Conservation (phyloP, 2,329 filamentous ascomycete species). For the Fusarium gaditjirri region DNA sequence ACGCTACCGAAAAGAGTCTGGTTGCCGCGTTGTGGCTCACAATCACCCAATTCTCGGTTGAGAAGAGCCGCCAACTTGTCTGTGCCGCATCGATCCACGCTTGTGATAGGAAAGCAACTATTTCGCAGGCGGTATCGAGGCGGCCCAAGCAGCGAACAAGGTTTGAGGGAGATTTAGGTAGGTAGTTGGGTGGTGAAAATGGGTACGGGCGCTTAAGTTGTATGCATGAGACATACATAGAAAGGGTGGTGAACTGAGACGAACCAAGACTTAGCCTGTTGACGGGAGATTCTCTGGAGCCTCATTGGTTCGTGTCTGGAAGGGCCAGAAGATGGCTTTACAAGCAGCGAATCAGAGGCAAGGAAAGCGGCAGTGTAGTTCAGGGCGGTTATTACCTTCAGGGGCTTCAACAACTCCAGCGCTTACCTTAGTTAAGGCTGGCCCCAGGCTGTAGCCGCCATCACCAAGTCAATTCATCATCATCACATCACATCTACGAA, state of each 20-base stretch:
- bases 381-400: constrained; percentile 12
- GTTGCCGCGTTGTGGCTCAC: constrained; percentile 13
- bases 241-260: constrained; percentile 10
- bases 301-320: constrained; percentile 14
- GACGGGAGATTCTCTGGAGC: not conserved
- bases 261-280: constrained; percentile 5
- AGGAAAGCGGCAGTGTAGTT: not conserved
- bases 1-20: not conserved
- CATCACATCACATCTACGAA: not conserved
- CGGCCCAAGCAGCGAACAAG: constrained; percentile 13
- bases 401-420: constrained; percentile 15
- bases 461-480: not conserved
- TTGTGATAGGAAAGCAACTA: constrained; percentile 2
- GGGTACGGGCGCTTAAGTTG: constrained; percentile 31
- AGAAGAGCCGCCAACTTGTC: constrained; percentile 23
- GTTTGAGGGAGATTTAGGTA: not conserved
- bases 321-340: not conserved
- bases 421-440: constrained; percentile 26
- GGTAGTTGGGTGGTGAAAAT: not conserved
- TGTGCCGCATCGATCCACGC: constrained; percentile 7
- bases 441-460: not conserved
- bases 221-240: not conserved
- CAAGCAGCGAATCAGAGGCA: constrained; percentile 14
- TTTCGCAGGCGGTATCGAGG: not conserved
- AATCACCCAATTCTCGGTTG: constrained; percentile 21